Evolutionary conservation across 2,329 filamentous ascomycete genomes (phyloP).

Genomic region (Dothideomycetes sp.): DNA sequence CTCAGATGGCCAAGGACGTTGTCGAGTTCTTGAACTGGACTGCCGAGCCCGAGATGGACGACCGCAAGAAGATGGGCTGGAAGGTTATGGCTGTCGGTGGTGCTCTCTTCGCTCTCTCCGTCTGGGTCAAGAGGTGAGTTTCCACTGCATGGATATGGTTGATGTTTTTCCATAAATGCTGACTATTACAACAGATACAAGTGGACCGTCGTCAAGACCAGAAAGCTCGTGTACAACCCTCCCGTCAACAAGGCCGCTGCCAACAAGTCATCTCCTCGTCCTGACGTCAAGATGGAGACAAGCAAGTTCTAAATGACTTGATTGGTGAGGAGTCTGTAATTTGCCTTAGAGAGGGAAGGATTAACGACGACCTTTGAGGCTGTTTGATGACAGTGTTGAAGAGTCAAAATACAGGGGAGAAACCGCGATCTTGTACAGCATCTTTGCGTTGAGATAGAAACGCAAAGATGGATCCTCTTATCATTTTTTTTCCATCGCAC

Average conservation of each 20-base stretch:
- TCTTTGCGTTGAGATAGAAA: conserved; percentile 3
- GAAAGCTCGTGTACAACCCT: conserved; percentile 84
- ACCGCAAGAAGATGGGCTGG: conserved; percentile 99
- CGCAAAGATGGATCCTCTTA: conserved; percentile 3
- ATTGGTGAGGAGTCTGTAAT: conserved; percentile 4
- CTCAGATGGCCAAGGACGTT: conserved; percentile 99
- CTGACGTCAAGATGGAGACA: conserved; percentile 8
- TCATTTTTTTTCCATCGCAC: conserved; percentile 6
- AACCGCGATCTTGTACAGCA: conserved; percentile 13
- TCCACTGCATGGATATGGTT: no score
- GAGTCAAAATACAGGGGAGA: conserved; percentile 3
- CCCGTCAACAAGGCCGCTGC: conserved; percentile 33
- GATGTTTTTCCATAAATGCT: conserved; percentile 21
- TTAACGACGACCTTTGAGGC: conserved; percentile 2
- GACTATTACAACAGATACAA: conserved; percentile 58
- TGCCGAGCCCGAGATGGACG: conserved; percentile 97
- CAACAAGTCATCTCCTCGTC: conserved; percentile 13
- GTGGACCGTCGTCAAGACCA: conserved; percentile 92
- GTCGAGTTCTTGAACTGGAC: conserved; percentile 99
- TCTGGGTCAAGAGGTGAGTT: conserved; percentile 83
- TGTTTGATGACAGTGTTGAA: conserved; percentile 5
- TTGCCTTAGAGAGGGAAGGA: conserved; percentile 9
- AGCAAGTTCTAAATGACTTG: conserved; percentile 3
- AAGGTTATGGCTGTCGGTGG: conserved; percentile 80
- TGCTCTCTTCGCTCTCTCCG: conserved; percentile 72